Evolutionary conservation across 345 rosid genomes (phyloP).

Genomic region (Toxicodendron radicans): DNA sequence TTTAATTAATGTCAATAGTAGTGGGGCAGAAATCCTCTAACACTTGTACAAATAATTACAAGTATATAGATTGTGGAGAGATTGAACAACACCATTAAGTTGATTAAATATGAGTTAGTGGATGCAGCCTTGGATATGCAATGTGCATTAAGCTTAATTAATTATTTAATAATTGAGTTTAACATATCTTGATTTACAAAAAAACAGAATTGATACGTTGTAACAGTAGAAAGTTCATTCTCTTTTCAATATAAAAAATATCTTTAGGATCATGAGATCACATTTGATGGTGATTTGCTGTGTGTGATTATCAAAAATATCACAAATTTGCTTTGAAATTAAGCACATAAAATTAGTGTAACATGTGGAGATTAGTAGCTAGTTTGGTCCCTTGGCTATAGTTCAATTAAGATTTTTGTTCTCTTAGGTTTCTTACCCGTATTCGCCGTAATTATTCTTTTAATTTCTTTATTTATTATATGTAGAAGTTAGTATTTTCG

Average conservation of each 20-base stretch:
- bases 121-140: slow-evolving; percentile 13
- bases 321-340: not conserved
- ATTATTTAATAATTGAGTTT: not conserved
- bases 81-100: not conserved
- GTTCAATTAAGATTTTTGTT: too few species aligned
- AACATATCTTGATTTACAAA: slow-evolving; percentile 1
- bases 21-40: not conserved
- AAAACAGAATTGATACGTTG: not conserved
- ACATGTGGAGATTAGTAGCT: too few species aligned
- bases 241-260: slow-evolving; percentile 1
- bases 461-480: too few species aligned
- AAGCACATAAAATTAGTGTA: not conserved
- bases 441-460: too few species aligned
- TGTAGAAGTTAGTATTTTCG: too few species aligned
- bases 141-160: not conserved
- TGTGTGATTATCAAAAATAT: not conserved
- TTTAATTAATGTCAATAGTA: not conserved
- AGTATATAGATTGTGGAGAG: slow-evolving; percentile 8
- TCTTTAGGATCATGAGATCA: not conserved
- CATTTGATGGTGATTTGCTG: not conserved
- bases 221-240: not conserved
- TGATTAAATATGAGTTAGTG: slow-evolving; percentile 3
- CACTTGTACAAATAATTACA: not conserved
- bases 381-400: too few species aligned
- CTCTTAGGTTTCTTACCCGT: too few species aligned